Base-by-base conservation (phyloP, 768 basidiomycete species). In the Tulasnella sp. region DNA sequence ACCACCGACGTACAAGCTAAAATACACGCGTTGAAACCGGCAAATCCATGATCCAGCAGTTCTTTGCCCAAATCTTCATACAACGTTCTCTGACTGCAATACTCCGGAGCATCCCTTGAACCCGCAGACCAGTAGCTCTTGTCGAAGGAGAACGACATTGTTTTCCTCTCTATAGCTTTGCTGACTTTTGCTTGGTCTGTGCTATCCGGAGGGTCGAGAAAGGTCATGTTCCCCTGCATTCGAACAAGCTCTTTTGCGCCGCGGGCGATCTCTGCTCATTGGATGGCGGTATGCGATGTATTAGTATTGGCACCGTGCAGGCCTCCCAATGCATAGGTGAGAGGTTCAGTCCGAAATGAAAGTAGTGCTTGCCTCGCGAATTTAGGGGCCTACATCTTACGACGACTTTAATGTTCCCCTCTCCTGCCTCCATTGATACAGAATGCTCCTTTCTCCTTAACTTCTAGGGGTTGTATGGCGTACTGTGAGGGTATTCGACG, bases 111-210 rank as follows among this genome's bases (percentile, higher is more conserved):
- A 83, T 96, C 94, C 83, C 94, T 89, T 14, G 93, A 89, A 0
- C 96, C 95, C 19, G 96, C 96, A 56, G 95, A 96, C 97, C 96
- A 97, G 85, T 98, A 99, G 77, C 93, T 94, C 89, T 97, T 97
- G 89, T 99, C 97, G 82, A 98, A 99, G 81, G 93, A 93, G 86
- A 99, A 99, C 0, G 89, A 85, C 91, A 96, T 93, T 8, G 92
- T 90, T 87, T 94, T 97, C 82, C 94, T 91, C 85, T 98, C 97
- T 10, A 93, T 92, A 24, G 95, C 94, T 83, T 94, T 93, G 83
- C 94, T 94, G 27, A 89, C 85, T 83, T 73, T 77, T 91, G 90
- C 78, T 85, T 83, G 10, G 83, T 85, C 84, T 91, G 91, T 56
- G 27, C 74, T 71, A 83, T 97, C 95, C 40, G 97, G 97, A 24